Evolutionary conservation across 148 eudicot species (phyloP).

Genomic region (Fallopia convolvulus): DNA sequence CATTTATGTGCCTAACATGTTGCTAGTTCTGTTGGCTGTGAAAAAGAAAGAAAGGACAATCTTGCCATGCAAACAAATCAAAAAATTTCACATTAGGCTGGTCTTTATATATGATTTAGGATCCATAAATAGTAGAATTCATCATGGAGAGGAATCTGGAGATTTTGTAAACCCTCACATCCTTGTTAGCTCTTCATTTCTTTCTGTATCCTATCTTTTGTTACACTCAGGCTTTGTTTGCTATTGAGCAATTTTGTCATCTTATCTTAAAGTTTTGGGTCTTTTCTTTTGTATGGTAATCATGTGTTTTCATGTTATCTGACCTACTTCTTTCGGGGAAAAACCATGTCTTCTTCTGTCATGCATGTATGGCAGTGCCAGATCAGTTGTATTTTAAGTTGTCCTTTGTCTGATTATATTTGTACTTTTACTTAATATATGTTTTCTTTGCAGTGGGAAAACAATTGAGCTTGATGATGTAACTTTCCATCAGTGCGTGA

Average conservation of each 20-base stretch:
- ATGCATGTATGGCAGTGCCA: neutral
- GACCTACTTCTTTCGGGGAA: neutral
- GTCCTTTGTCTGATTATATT: neutral
- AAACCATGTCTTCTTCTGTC: neutral
- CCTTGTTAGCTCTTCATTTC: neutral
- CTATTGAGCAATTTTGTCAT: too few species aligned
- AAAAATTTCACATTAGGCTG: neutral
- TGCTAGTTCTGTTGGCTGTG: neutral
- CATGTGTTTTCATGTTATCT: neutral
- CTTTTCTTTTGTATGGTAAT: too few species aligned
- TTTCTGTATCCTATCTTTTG: neutral
- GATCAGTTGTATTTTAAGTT: neutral
- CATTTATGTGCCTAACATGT: too few species aligned
- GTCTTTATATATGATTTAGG: neutral
- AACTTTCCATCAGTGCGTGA: slow-evolving; percentile 97
- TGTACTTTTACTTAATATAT: slow-evolving; percentile 3
- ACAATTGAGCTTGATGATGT: slow-evolving; percentile 98
- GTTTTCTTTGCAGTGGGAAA: slow-evolving; percentile 68
- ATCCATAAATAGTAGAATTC: neutral
- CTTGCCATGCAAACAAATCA: neutral
- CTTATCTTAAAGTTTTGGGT: too few species aligned
- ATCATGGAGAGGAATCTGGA: neutral
- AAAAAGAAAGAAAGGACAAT: neutral
- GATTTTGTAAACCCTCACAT: neutral
- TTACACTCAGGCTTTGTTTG: neutral